phyloP scores from a whole-genome alignment of 163 green algal species.

The Chlamydomonas reinhardtii region DNA sequence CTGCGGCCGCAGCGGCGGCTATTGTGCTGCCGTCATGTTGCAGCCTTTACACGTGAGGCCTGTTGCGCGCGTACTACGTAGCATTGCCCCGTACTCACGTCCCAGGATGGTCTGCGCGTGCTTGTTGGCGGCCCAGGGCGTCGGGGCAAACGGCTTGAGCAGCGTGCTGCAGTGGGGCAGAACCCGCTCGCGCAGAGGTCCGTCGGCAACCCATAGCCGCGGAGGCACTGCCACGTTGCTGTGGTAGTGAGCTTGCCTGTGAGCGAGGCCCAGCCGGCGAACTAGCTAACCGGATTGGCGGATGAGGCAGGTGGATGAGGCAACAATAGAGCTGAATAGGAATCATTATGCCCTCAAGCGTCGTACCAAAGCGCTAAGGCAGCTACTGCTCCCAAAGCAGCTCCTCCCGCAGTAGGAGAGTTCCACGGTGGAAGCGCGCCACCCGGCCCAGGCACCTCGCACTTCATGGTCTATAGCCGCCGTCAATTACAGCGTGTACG shows the following conservation, averaged over 20 bases:
- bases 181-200: conserved; percentile 45
- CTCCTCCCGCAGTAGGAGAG: background rate
- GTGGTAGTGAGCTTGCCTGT: conserved; percentile 12
- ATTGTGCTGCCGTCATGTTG: too few species aligned
- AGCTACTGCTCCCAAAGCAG: background rate
- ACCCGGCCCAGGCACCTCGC: too few species aligned
- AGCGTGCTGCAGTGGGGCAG: conserved; percentile 52
- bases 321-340: background rate
- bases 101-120: conserved; percentile 61
- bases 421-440: too few species aligned
- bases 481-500: too few species aligned
- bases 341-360: background rate
- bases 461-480: background rate
- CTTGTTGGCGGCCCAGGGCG: conserved; percentile 56
- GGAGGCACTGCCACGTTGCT: conserved; percentile 7
- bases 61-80: too few species aligned
- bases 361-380: conserved; percentile 3
- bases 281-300: background rate
- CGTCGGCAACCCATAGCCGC: conserved; percentile 36
- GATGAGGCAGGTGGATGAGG: background rate
- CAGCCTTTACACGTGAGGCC: too few species aligned
- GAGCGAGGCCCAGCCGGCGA: background rate
- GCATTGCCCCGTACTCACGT: conserved; percentile 27
- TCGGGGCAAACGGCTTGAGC: conserved; percentile 57
- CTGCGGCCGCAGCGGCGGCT: too few species aligned